Percentiles rank a stretch among this genome's conserved stretches.
Conservation (phyloP, 352 stramenopile species). For the Pythium sp. region DNA sequence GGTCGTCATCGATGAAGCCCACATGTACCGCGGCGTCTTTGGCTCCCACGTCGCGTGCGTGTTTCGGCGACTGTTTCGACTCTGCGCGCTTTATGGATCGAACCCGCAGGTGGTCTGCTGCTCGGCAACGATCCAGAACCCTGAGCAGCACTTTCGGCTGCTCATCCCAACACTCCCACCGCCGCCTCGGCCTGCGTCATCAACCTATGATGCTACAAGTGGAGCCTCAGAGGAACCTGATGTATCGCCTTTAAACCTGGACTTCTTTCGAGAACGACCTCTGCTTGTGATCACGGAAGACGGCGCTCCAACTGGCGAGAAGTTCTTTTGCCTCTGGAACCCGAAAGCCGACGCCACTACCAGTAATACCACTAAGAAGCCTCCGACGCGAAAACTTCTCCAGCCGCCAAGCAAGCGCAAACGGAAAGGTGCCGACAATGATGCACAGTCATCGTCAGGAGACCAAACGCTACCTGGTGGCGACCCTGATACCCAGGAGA, state of each 20-base stretch:
- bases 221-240: background rate
- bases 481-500: background rate
- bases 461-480: background rate
- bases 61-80: constrained; percentile 87
- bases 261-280: constrained; percentile 59
- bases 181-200: background rate
- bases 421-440: background rate
- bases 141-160: constrained; percentile 88
- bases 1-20: constrained; percentile 85
- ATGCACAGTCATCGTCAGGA: constrained; percentile 2
- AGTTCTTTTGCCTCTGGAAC: constrained; percentile 97
- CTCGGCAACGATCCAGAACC: constrained; percentile 95
- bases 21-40: constrained; percentile 94
- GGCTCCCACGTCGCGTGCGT: constrained; percentile 84
- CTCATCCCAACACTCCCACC: constrained; percentile 80
- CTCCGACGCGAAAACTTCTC: background rate
- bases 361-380: background rate
- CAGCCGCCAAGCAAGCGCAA: constrained; percentile 3
- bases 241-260: constrained; percentile 31
- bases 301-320: constrained; percentile 87
- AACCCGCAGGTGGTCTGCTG: constrained; percentile 92
- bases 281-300: constrained; percentile 85
- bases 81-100: constrained; percentile 81
- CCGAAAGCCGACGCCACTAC: constrained; percentile 49
- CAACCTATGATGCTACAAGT: background rate